Evolutionary conservation across 2,329 filamentous ascomycete species (phyloP).

Genomic region (Paraphoma chrysanthemicola): DNA sequence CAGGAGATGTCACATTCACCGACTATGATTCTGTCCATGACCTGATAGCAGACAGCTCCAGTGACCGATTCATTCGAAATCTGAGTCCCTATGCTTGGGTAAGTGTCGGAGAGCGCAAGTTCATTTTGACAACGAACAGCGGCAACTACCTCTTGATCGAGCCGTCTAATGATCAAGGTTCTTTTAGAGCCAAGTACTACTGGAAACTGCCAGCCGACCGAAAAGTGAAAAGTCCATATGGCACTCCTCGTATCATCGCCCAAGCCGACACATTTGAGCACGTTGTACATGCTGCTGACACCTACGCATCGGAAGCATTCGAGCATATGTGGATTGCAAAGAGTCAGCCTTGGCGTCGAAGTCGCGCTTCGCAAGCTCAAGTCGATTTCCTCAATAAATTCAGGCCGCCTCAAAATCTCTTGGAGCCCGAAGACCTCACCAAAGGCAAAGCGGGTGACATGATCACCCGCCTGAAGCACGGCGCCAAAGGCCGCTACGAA

Average conservation of each 20-base stretch:
- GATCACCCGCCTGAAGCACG: conserved; percentile 91
- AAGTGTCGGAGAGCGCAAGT: conserved; percentile 71
- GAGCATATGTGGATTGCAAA: conserved; percentile 71
- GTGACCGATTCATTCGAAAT: conserved; percentile 78
- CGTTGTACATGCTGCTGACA: conserved; percentile 86
- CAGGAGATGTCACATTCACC: conserved; percentile 74
- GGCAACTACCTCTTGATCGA: conserved; percentile 67
- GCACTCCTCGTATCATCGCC: conserved; percentile 72
- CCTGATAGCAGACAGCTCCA: conserved; percentile 80
- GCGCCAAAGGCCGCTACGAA: conserved; percentile 67
- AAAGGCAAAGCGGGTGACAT: conserved; percentile 87
- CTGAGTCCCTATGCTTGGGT: conserved; percentile 86
- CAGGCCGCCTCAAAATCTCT: conserved; percentile 60
- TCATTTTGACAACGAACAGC: conserved; percentile 70
- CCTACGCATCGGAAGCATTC: conserved; percentile 72
- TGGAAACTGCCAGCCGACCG: conserved; percentile 46
- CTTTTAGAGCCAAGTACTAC: conserved; percentile 52
- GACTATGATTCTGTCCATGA: conserved; percentile 94
- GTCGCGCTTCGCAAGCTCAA: conserved; percentile 67
- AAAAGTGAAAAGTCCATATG: conserved; percentile 64
- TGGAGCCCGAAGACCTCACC: conserved; percentile 66
- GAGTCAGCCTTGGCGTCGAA: conserved; percentile 72
- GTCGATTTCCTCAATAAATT: conserved; percentile 74
- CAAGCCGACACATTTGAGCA: conserved; percentile 71
- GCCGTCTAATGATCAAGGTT: conserved; percentile 48